These are phyloP conservation scores for Monilinia aucupariae DNA, from an alignment of 2,329 filamentous ascomycete genomes.

Conservation along the genomic window DNA sequence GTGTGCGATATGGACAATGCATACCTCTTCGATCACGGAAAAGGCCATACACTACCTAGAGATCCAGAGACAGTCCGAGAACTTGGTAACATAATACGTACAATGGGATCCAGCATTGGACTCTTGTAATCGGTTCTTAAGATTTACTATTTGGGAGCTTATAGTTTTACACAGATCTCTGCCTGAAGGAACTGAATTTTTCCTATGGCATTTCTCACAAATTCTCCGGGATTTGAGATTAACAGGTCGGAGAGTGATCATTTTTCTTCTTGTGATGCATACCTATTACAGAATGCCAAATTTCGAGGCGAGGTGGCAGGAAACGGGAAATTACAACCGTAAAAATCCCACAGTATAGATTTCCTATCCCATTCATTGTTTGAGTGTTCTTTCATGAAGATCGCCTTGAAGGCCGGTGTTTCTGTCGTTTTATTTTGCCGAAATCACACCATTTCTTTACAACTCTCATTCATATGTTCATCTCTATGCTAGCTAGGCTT, in stretches of 20 bases:
- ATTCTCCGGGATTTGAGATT: not conserved
- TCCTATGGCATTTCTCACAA: conserved; percentile 1
- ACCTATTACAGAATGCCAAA: not conserved
- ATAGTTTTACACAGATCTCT: not conserved
- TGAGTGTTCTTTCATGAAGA: not conserved
- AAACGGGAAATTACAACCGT: not conserved
- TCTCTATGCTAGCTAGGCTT: too few relatives aligned
- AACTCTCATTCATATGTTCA: too few relatives aligned
- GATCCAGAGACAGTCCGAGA: conserved; percentile 39
- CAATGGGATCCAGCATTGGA: conserved; percentile 23
- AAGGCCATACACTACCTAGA: conserved; percentile 58
- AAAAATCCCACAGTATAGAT: not conserved
- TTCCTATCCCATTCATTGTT: not conserved
- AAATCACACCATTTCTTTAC: not conserved
- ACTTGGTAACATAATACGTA: conserved; percentile 29
- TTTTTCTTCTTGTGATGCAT: not conserved
- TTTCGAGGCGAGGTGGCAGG: not conserved
- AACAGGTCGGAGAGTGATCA: not conserved
- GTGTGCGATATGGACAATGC: conserved; percentile 58
- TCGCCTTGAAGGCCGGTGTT: not conserved
- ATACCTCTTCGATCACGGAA: conserved; percentile 58
- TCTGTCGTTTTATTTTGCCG: not conserved
- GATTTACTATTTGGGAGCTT: not conserved
- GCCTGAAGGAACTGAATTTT: not conserved
- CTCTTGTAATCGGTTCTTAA: not conserved